Evolutionary conservation across 192 early-diverging fungal species (phyloP), one percentile per base, ranked within the genome.

Genomic region (Backusella mclennaniae): DNA sequence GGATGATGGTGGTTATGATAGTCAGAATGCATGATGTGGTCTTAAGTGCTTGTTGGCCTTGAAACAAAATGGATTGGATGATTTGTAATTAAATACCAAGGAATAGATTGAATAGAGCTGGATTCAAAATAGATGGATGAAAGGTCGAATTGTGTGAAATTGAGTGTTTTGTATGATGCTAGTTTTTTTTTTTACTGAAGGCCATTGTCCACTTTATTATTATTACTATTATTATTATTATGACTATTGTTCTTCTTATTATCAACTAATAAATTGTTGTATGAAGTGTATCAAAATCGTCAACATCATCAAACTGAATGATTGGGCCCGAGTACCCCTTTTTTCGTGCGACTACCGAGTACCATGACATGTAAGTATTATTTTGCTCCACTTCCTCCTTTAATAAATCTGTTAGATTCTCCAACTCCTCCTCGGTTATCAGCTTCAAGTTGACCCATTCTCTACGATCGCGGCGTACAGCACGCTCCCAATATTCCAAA

Each of bases 251-350:
- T 7, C 5, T 26, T 59, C 23, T 3, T 21, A 23, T 59, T 59
- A 26, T 59, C 33, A 19, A 21, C 26, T 71, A 71, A 29, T 31
- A 71, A 4, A 71, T 71, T 23, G 70, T 71, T 19, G 70, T 71
- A 46, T 71, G 70, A 46, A 71, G 26, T 31, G 15, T 35, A 71
- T 71, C 70, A 46, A 49, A 71, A 71, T 71, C 75, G 14, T 76
- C 75, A 17, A 70, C 75, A 76, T 76, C 75, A 41, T 69, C 67
- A 76, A 76, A 76, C 23, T 76, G 75, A 71, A 77, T 77, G n/a
- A 15, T 41, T 39, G 76, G 76, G 29, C 76, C 76, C 14, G 38
- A 71, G 44, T 77, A 77, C 23, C 76, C 76, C 38, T 71, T 77
- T 69, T 77, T 77, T 77, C 71, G 69, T 9, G 76, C 76, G 0